Evolutionary conservation across 2,329 filamentous ascomycete species (phyloP), one percentile per base, ranked within the genome.

Genomic region (Annulohypoxylon truncatum): DNA sequence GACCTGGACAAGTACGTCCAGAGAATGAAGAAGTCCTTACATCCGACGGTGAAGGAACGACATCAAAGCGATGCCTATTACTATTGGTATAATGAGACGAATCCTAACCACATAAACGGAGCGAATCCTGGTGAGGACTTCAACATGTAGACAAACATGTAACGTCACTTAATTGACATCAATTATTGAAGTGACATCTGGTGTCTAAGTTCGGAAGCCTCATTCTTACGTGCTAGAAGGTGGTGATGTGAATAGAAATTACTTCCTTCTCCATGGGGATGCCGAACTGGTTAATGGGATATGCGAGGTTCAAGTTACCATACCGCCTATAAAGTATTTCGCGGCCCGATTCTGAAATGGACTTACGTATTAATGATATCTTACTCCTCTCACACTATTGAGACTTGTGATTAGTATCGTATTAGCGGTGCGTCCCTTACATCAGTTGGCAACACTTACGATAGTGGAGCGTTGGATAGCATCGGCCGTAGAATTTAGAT

Each of bases 1-100:
- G 67, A 72, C 31, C 13, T 65, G 1, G 68, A 71, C 7, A 72
- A 67, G 46, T 72, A 71, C 22, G 47, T 64, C n/a, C 26, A 33
- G 8, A 53, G 55, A 24, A 66, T 69, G 66, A 66, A 66, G 29
- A 69, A 67, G 50, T 64, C 67, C 13, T 26, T 67, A 29, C 60
- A 67, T 20, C 56, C 64, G n/a, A 60, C 60, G 7, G 67, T 69
- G n/a, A 46, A 67, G 26, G 64, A 69, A 38, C 50, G 52, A 3
- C 67, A 62, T 53, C 67, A 67, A 29, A 67, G 67, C n/a, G 67
- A 69, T 29, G 56, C 64, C 9, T 67, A 69, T 20, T 64, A 69
- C 15, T 61, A 56, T 28, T 67, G 56, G 64, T 64, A 56, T 18
- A 64, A 69, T 18, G 56, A 64, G 24, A 57, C 64, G 2, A 64